Evolutionary conservation across 2,329 filamentous ascomycete genomes (phyloP).

Genomic region (Xylaria sp.): DNA sequence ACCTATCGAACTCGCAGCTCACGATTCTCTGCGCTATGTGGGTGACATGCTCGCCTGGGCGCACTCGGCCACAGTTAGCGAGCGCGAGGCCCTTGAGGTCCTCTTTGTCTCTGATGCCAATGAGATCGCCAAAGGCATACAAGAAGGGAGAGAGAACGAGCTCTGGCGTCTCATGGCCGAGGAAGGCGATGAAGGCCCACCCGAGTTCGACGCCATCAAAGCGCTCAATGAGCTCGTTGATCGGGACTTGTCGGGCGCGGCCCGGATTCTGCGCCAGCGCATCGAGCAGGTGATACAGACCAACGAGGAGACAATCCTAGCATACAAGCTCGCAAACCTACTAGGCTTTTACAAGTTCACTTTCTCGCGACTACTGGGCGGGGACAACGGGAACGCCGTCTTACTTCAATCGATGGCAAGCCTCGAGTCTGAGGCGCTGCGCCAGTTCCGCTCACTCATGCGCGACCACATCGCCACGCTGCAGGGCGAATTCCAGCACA

Average conservation of each 20-base stretch:
- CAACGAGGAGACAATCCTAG: conserved; percentile 85
- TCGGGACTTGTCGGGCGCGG: conserved; percentile 80
- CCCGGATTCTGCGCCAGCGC: conserved; percentile 83
- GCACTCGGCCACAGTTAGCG: conserved; percentile 91
- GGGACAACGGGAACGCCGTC: conserved; percentile 56
- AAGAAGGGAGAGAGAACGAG: conserved; percentile 80
- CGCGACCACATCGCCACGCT: conserved; percentile 78
- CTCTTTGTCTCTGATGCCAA: conserved; percentile 91
- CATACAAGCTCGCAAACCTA: conserved; percentile 89
- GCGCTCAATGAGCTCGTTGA: conserved; percentile 87
- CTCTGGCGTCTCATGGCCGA: conserved; percentile 75
- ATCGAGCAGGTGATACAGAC: conserved; percentile 91
- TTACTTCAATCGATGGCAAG: conserved; percentile 71
- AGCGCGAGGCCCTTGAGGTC: conserved; percentile 88
- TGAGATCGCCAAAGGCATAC: conserved; percentile 82
- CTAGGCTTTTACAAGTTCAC: conserved; percentile 88
- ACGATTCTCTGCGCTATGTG: conserved; percentile 89
- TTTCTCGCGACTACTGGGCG: conserved; percentile 78
- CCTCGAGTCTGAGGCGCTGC: conserved; percentile 77
- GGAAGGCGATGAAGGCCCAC: conserved; percentile 52
- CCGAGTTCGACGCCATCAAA: conserved; percentile 77
- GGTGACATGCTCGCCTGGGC: conserved; percentile 98
- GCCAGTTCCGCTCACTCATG: conserved; percentile 82
- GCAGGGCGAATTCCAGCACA: conserved; percentile 72
- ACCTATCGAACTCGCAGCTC: conserved; percentile 91